Conservation (phyloP, 2,329 filamentous ascomycete species). For the Pseudogymnoascus sp. region DNA sequence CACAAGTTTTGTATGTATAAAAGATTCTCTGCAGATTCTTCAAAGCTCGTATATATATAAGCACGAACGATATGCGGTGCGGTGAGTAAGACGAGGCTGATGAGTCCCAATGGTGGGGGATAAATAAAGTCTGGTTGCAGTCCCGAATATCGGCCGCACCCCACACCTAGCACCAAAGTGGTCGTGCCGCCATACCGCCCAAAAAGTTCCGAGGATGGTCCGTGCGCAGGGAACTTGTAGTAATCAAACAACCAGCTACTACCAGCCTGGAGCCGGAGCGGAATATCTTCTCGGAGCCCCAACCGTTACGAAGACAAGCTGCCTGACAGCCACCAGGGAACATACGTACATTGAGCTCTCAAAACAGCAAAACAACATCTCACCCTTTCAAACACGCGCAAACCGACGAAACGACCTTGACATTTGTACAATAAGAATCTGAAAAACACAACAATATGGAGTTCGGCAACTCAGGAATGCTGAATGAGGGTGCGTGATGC, state of each 20-base stretch:
- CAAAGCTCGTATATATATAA: not conserved
- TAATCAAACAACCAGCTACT: too few relatives aligned
- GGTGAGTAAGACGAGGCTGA: conserved; percentile 8
- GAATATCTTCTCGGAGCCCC: not conserved
- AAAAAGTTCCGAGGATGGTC: not conserved
- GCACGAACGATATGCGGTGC: not conserved
- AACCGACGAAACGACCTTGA: not conserved
- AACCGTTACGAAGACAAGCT: conserved; percentile 9
- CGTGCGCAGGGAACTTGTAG: not conserved
- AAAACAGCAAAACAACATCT: not conserved
- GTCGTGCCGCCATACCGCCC: not conserved
- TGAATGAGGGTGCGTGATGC: conserved; percentile 52
- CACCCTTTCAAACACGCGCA: not conserved
- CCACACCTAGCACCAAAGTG: not conserved
- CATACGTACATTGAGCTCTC: conserved; percentile 8
- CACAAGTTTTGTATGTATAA: not conserved
- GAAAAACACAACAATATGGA: conserved; percentile 42
- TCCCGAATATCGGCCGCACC: conserved; percentile 5
- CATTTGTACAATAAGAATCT: not conserved
- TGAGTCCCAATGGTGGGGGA: not conserved
- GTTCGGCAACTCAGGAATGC: conserved; percentile 53
- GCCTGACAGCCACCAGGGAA: not conserved
- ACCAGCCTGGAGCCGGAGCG: not conserved
- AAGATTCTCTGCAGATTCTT: not conserved
- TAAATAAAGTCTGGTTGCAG: conserved; percentile 3